These are phyloP conservation scores for Fusarium sp. DNA, from an alignment of 2,329 filamentous ascomycete species.

Conservation along the genomic window DNA sequence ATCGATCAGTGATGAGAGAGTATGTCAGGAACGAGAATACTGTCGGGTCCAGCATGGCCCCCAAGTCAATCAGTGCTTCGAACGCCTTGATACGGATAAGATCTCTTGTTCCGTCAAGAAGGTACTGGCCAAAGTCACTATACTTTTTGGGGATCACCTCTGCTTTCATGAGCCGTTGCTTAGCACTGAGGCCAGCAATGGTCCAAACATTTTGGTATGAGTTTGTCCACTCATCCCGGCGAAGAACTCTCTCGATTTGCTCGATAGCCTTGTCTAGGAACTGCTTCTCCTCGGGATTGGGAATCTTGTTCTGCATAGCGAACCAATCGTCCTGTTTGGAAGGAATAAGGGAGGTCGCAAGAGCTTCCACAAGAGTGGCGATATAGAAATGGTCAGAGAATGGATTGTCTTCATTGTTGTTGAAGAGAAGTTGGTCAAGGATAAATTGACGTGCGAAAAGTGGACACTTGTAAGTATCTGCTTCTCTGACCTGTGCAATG, in stretches of 20 bases:
- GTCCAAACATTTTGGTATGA: slow-evolving; percentile 77
- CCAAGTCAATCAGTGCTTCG: slow-evolving; percentile 72
- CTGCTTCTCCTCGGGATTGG: slow-evolving; percentile 57
- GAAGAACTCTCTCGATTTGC: slow-evolving; percentile 73
- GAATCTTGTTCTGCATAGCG: slow-evolving; percentile 58
- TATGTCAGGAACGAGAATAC: slow-evolving; percentile 69
- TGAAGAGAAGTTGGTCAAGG: slow-evolving; percentile 88
- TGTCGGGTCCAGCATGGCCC: slow-evolving; percentile 64
- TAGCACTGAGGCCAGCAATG: slow-evolving; percentile 69
- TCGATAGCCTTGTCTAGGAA: slow-evolving; percentile 66
- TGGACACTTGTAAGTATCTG: slow-evolving; percentile 77
- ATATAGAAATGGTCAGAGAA: slow-evolving; percentile 93
- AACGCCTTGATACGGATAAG: slow-evolving; percentile 74
- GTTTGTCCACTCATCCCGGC: slow-evolving; percentile 75
- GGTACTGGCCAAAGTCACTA: slow-evolving; percentile 70
- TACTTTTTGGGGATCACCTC: slow-evolving; percentile 66
- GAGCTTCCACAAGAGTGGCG: slow-evolving; percentile 75
- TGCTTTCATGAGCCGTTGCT: slow-evolving; percentile 72
- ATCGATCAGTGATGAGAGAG: slow-evolving; percentile 70
- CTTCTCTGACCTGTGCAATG: slow-evolving; percentile 81
- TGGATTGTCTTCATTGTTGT: slow-evolving; percentile 91
- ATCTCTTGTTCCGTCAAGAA: slow-evolving; percentile 72
- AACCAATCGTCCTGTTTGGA: slow-evolving; percentile 59
- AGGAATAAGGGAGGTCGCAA: slow-evolving; percentile 69
- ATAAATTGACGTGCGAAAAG: slow-evolving; percentile 84